Evolutionary conservation across 495 filamentous ascomycete species (phyloP).

Genomic region (Trichoderma reesei): DNA sequence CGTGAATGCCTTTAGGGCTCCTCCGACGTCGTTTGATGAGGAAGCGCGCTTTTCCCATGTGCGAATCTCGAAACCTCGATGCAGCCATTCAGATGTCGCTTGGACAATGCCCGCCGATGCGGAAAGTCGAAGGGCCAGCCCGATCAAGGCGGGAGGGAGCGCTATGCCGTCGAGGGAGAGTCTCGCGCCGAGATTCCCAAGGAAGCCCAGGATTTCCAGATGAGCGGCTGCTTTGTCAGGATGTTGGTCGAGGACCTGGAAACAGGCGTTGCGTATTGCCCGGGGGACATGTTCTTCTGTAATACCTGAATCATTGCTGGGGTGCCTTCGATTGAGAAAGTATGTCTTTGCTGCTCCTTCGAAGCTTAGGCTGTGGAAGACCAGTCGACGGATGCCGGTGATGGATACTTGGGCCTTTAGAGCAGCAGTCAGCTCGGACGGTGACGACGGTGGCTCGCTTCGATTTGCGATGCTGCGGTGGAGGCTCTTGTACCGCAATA

Average conservation of each 20-base stretch:
- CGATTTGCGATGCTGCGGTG: not conserved
- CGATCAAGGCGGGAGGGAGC: not conserved
- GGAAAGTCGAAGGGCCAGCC: not conserved
- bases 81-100: constrained; percentile 3
- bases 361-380: not conserved
- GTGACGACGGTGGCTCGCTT: not conserved
- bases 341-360: not conserved
- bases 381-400: not conserved
- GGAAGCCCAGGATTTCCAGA: not conserved
- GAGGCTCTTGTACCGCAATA: not conserved
- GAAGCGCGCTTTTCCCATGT: not conserved
- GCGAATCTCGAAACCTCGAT: not conserved
- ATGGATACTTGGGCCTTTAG: not conserved
- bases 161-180: not conserved
- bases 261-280: not conserved
- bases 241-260: not conserved
- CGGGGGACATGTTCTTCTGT: not conserved
- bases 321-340: not conserved
- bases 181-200: not conserved
- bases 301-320: not conserved
- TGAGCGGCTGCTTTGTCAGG: not conserved
- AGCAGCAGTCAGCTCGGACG: not conserved
- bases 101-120: not conserved
- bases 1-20: not conserved
- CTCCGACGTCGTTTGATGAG: not conserved